Evolutionary conservation across 2,329 filamentous ascomycete species (phyloP).

Genomic region (Scolecobasidium constrictum): DNA sequence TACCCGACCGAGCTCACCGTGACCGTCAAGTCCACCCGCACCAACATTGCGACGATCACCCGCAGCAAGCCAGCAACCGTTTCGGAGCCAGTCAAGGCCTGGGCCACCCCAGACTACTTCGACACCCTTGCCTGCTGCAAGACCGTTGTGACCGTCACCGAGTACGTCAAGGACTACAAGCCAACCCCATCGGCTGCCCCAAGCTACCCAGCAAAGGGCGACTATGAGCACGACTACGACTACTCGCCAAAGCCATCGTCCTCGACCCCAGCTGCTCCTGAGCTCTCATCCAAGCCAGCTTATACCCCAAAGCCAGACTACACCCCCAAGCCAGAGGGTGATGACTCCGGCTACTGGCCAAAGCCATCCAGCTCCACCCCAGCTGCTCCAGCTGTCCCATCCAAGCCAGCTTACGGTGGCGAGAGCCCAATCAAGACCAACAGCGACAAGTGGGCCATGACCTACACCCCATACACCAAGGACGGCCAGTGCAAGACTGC

Average conservation of each 20-base stretch:
- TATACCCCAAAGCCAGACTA: too few relatives aligned
- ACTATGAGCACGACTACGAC: slow-evolving; percentile 19
- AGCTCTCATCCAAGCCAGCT: slow-evolving; percentile 1
- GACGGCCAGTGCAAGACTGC: slow-evolving; percentile 32
- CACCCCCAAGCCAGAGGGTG: too few relatives aligned
- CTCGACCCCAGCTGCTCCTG: slow-evolving; percentile 5
- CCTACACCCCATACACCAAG: slow-evolving; percentile 36
- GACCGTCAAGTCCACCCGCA: too few relatives aligned
- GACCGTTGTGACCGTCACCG: slow-evolving; percentile 6
- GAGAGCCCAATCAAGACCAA: slow-evolving; percentile 24
- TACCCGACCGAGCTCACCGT: too few relatives aligned
- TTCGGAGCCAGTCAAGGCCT: neutral
- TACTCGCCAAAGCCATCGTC: slow-evolving; percentile 27
- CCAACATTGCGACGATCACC: neutral
- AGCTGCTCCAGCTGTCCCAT: slow-evolving; percentile 1
- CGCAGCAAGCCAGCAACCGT: neutral
- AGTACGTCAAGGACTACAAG: slow-evolving; percentile 5
- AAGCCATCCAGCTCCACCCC: slow-evolving; percentile 2
- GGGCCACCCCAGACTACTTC: neutral
- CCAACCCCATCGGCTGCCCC: neutral
- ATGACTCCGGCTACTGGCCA: too few relatives aligned
- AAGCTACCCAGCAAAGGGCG: slow-evolving; percentile 5
- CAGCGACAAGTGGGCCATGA: slow-evolving; percentile 36
- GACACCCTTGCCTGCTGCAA: neutral
- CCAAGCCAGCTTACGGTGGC: slow-evolving; percentile 7